Conservation (phyloP, 331 rosid genomes). For the Dryas integrifolia region DNA sequence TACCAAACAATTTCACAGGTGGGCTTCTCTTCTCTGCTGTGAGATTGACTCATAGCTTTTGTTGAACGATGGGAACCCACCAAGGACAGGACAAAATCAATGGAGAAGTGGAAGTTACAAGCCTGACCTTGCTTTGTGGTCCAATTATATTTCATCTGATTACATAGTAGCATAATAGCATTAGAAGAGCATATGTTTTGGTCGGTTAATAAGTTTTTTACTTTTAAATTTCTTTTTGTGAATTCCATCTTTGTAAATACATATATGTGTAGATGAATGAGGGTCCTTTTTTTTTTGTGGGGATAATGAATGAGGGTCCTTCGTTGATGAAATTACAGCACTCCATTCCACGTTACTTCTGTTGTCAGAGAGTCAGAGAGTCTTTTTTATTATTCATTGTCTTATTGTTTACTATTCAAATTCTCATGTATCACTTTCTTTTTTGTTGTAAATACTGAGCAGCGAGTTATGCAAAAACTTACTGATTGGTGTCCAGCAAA, state of each 20-base stretch:
- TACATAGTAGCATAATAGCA: slow-evolving; percentile 22
- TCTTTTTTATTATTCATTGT: neutral
- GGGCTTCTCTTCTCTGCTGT: slow-evolving; percentile 20
- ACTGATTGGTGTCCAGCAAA: neutral
- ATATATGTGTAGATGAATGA: slow-evolving; percentile 34
- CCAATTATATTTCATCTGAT: slow-evolving; percentile 30
- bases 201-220: slow-evolving; percentile 30
- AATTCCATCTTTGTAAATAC: slow-evolving; percentile 49
- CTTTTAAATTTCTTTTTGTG: slow-evolving; percentile 15
- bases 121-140: slow-evolving; percentile 27
- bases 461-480: slow-evolving; percentile 2
- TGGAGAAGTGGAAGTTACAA: slow-evolving; percentile 30
- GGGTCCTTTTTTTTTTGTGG: neutral
- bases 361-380: neutral
- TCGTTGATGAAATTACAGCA: slow-evolving; percentile 29
- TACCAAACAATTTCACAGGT: slow-evolving; percentile 29
- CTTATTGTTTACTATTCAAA: neutral
- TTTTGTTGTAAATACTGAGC: neutral
- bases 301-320: slow-evolving; percentile 1
- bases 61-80: slow-evolving; percentile 27
- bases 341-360: slow-evolving; percentile 13
- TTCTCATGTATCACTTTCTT: neutral
- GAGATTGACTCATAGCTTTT: slow-evolving; percentile 23
- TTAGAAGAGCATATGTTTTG: slow-evolving; percentile 24
- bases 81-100: slow-evolving; percentile 20